Evolutionary conservation across 2,329 filamentous ascomycete species (phyloP).

Genomic region (Gremmenia infestans): DNA sequence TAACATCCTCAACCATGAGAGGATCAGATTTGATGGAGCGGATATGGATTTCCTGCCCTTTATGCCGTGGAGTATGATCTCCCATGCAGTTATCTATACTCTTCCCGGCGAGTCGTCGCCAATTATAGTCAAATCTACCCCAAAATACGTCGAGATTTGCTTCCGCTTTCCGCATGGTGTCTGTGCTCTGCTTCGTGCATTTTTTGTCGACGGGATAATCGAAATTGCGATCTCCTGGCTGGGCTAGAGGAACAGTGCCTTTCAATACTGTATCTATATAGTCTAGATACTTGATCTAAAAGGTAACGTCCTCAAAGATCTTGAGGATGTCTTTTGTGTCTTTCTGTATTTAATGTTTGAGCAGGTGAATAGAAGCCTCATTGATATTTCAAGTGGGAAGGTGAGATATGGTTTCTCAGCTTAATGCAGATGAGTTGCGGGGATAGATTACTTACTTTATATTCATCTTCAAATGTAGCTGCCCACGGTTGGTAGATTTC

Average conservation of each 20-base stretch:
- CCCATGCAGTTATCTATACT: background rate
- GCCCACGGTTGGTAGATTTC: slow-evolving; percentile 14
- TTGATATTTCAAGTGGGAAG: too few relatives aligned
- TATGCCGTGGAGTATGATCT: background rate
- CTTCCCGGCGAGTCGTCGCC: background rate
- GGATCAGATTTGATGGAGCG: slow-evolving; percentile 51
- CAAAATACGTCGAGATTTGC: slow-evolving; percentile 2
- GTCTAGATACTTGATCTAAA: background rate
- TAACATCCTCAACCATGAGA: slow-evolving; percentile 62
- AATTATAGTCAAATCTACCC: slow-evolving; percentile 1
- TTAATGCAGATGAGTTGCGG: background rate
- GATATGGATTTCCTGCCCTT: slow-evolving; percentile 7
- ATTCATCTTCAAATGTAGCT: slow-evolving; percentile 2
- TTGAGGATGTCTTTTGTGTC: background rate
- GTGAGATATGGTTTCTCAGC: too few relatives aligned
- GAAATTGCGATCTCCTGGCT: slow-evolving; percentile 9
- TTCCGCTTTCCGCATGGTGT: background rate
- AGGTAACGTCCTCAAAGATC: background rate
- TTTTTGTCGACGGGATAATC: slow-evolving; percentile 41
- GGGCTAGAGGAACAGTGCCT: background rate
- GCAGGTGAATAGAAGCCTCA: too few relatives aligned
- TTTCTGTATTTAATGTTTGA: background rate
- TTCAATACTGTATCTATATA: background rate
- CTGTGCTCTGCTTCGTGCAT: background rate
- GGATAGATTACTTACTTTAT: background rate